Percentiles rank a stretch among this genome's conserved stretches.
phyloP scores from a whole-genome alignment of 805 yeast species.

The Metschnikowia anglica region DNA sequence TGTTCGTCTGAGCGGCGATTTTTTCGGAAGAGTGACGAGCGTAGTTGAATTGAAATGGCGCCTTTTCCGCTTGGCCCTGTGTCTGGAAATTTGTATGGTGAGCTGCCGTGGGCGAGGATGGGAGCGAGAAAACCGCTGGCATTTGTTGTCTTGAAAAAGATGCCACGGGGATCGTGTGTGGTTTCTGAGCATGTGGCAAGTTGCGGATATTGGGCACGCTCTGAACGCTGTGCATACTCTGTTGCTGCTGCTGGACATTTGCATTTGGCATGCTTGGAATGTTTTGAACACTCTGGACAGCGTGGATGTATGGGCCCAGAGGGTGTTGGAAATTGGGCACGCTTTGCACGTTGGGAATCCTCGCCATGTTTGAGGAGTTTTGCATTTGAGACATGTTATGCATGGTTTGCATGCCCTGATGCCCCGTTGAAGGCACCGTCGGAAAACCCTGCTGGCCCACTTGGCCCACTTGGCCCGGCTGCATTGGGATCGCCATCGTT shows the following conservation, averaged over 20 bases:
- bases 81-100: constrained; percentile 3
- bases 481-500: constrained; percentile 13
- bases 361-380: background rate
- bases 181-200: background rate
- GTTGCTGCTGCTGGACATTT: background rate
- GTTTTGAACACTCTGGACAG: constrained; percentile 2
- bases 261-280: background rate
- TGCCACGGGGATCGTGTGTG: background rate
- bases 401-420: background rate
- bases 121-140: constrained; percentile 29
- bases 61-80: background rate
- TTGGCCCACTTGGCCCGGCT: background rate
- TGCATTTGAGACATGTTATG: background rate
- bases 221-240: constrained; percentile 1
- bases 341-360: constrained; percentile 8
- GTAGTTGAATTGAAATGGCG: constrained; percentile 3
- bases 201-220: constrained; percentile 10
- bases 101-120: constrained; percentile 29
- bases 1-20: background rate
- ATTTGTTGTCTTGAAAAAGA: constrained; percentile 13
- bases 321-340: constrained; percentile 13
- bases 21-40: background rate
- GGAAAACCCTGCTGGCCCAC: background rate
- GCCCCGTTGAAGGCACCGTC: background rate
- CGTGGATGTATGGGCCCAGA: constrained; percentile 1